A percentile compares a stretch with the other conserved stretches of the same genome.
These are phyloP conservation scores for Bryoerythrophyllum caledonicum DNA, from an alignment of 225 moss, liverwort and hornwort species.

Conservation along the genomic window DNA sequence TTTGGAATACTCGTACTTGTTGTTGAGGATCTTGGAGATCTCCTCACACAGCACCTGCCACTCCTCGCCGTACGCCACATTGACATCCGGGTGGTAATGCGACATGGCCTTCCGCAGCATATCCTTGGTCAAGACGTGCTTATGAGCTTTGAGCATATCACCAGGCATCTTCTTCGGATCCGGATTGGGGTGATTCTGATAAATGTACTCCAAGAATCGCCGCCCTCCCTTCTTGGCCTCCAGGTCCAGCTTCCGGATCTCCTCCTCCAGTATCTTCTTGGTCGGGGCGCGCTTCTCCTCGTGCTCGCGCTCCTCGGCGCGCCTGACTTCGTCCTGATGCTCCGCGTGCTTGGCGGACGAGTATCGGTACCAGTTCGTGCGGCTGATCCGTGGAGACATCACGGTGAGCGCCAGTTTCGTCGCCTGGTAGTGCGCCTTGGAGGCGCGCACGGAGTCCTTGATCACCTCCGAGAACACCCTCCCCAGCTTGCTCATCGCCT, in stretches of 20 bases:
- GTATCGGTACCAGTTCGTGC: not conserved
- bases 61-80: not conserved
- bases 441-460: not conserved
- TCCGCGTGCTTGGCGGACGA: not conserved
- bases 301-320: not conserved
- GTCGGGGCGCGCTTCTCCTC: not conserved
- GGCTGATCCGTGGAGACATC: not conserved
- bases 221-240: not conserved
- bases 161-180: not conserved
- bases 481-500: not conserved
- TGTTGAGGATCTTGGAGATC: not conserved
- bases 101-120: not conserved
- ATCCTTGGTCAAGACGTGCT: not conserved
- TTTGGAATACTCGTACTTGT: not conserved
- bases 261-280: not conserved
- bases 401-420: not conserved
- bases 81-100: not conserved
- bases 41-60: not conserved
- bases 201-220: not conserved
- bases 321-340: not conserved
- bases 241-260: not conserved
- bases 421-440: not conserved
- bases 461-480: not conserved
- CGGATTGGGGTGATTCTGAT: not conserved
- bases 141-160: not conserved